Base-by-base conservation (phyloP, 1,284 basidiomycete species). In the Moesziomyces aphidis region DNA sequence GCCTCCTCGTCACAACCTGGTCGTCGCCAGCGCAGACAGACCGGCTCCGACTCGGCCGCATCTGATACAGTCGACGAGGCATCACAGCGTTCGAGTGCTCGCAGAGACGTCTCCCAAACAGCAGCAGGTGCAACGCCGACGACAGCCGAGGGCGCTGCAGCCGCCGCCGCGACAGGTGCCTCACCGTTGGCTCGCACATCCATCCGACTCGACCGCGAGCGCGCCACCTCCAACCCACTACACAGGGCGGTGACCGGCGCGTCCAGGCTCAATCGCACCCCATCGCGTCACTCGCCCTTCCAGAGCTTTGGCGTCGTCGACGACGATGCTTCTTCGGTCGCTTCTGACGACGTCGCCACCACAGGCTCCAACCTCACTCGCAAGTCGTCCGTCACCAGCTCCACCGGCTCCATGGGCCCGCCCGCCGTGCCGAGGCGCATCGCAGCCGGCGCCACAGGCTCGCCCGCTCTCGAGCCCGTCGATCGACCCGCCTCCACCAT, bases 331-430 rank as follows among this genome's bases (percentile, higher is more conserved):
- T 69, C 66, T 8, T 74, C 66, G 1, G 46, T 61, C 19, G 59
- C 56, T 4, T 74, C 72, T 7, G 72, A 74, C 21, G 72, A 70
- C 42, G 11, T 74, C 22, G 57, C 50, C 13, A 63, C 62, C 15
- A 55, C 60, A 8, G 62, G 53, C 42, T 74, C 66, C 48, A 71
- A 55, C 17, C 39, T 75, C 22, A 75, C 68, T 13, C 73, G 73
- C 59, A 75, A 75, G 52, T 63, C 59, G 39, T 75, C 73, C 50
- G 64, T 71, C 48, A 60, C 73, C 39, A 71, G 63, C 64, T 71
- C 73, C 11, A 64, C 49, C 50, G 64, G 73, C 3, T 75, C 73
- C 47, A 75, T 75, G 73, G 73, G 73, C 39, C 73, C 73, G 15
- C 73, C 73, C 4, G 63, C 68, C 7, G 39, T 75, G 5, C 73